Conservation (phyloP, 768 basidiomycete species). For the Tricholoma sp. region DNA sequence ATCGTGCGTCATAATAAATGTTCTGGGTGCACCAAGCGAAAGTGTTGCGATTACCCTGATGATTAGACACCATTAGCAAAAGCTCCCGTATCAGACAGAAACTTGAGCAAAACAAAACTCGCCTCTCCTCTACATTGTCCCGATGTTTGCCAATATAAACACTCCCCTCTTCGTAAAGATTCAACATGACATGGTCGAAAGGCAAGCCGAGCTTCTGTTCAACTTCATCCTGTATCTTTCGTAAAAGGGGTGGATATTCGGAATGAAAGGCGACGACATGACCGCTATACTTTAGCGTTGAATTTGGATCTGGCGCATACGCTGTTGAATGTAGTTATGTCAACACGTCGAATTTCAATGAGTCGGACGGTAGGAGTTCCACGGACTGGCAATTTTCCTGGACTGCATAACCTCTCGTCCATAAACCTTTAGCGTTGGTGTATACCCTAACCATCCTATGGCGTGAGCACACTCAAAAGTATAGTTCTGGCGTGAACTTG, state of each 20-base stretch:
- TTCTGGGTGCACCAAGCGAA: constrained; percentile 25
- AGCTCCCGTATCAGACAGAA: too few species aligned
- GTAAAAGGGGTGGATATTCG: constrained; percentile 23
- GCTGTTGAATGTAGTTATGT: constrained; percentile 9
- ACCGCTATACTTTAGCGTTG: constrained; percentile 26
- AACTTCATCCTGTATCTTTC: constrained; percentile 24
- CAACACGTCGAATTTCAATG: background rate
- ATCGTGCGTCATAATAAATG: constrained; percentile 25
- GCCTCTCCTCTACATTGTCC: constrained; percentile 25
- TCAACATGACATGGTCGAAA: constrained; percentile 29
- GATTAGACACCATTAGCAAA: background rate
- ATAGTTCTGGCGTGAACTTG: background rate
- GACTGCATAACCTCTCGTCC: constrained; percentile 24
- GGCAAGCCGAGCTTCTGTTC: constrained; percentile 22
- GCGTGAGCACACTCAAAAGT: background rate
- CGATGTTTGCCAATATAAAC: constrained; percentile 29
- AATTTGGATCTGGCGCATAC: constrained; percentile 22
- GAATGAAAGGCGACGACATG: constrained; percentile 25
- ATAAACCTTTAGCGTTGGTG: constrained; percentile 24
- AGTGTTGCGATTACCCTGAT: constrained; percentile 26
- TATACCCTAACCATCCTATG: constrained; percentile 21
- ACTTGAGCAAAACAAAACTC: background rate
- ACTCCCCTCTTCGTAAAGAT: constrained; percentile 24
- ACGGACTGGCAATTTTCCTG: constrained; percentile 27
- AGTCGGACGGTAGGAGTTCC: background rate